Conservation (phyloP, 108 stramenopile genomes). For the Cyclotella choctawhatcheeana region DNA sequence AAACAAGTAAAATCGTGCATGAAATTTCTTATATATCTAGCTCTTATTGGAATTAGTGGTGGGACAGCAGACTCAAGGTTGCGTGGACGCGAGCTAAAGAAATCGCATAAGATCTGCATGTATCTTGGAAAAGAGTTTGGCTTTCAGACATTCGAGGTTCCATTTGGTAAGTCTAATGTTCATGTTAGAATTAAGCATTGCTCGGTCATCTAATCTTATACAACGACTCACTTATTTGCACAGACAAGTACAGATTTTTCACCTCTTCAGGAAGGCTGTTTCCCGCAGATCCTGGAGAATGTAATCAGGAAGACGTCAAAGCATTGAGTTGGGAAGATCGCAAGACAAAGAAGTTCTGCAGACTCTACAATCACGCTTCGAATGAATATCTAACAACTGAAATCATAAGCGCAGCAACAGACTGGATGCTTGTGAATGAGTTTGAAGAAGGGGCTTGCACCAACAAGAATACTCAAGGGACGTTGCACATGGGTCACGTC, state of each 20-base stretch:
- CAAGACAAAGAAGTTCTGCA: constrained; percentile 1
- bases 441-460: constrained; percentile 10
- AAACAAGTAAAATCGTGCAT: background rate
- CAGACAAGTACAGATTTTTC: constrained; percentile 13
- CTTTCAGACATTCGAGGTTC: constrained; percentile 17
- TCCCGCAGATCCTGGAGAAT: constrained; percentile 1
- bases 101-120: background rate
- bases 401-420: constrained; percentile 3
- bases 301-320: background rate
- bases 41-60: background rate
- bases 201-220: background rate
- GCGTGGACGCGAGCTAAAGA: constrained; percentile 3
- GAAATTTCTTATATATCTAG: constrained; percentile 4
- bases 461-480: constrained; percentile 5
- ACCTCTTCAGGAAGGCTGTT: background rate
- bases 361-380: constrained; percentile 4
- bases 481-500: background rate
- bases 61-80: constrained; percentile 3
- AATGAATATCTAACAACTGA: constrained; percentile 12
- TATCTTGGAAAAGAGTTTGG: constrained; percentile 8
- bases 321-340: background rate
- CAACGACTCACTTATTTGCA: background rate
- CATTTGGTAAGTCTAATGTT: constrained; percentile 4
- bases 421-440: constrained; percentile 19
- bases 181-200: background rate